Conservation (phyloP, 177 flowering plant species). For the Vitis hybrid region DNA sequence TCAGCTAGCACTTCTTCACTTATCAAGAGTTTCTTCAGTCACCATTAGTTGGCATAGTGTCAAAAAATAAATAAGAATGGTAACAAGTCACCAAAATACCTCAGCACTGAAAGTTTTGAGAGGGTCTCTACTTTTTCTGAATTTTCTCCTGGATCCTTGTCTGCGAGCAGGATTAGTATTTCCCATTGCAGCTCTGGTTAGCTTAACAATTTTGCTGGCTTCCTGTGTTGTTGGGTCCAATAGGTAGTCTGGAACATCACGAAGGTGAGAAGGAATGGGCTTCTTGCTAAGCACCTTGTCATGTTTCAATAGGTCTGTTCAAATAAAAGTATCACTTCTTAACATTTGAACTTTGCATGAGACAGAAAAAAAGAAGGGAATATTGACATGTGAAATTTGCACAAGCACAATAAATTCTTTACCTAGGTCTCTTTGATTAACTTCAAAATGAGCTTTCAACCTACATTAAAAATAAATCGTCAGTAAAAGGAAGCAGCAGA, state of each 20-base stretch:
- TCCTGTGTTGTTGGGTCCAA: constrained; percentile 77
- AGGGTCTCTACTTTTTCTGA: constrained; percentile 66
- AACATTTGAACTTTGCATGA: neutral
- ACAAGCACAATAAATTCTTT: constrained; percentile 8
- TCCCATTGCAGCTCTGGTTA: constrained; percentile 93
- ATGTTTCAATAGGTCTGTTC: constrained; percentile 86
- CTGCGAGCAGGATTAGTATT: constrained; percentile 34
- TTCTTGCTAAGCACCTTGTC: constrained; percentile 88
- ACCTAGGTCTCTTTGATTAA: constrained; percentile 88
- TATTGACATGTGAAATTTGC: too few relatives aligned
- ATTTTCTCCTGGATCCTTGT: constrained; percentile 43
- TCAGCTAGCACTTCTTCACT: too few relatives aligned
- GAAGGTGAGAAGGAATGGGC: constrained; percentile 66
- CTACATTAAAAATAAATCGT: constrained; percentile 28
- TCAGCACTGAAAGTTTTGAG: constrained; percentile 74
- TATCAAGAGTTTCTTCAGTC: too few relatives aligned
- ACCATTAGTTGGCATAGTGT: neutral
- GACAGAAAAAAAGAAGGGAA: neutral
- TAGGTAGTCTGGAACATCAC: constrained; percentile 84
- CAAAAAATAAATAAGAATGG: neutral
- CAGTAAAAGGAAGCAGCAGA: neutral
- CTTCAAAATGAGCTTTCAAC: constrained; percentile 93
- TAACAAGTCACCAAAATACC: constrained; percentile 31
- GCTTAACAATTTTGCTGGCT: constrained; percentile 82
- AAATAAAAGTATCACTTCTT: constrained; percentile 10